A percentile compares a stretch with the other conserved stretches of the same genome.
These are phyloP conservation scores for Artemisia tridentata DNA, from an alignment of 129 eudicot genomes.

Conservation along the genomic window DNA sequence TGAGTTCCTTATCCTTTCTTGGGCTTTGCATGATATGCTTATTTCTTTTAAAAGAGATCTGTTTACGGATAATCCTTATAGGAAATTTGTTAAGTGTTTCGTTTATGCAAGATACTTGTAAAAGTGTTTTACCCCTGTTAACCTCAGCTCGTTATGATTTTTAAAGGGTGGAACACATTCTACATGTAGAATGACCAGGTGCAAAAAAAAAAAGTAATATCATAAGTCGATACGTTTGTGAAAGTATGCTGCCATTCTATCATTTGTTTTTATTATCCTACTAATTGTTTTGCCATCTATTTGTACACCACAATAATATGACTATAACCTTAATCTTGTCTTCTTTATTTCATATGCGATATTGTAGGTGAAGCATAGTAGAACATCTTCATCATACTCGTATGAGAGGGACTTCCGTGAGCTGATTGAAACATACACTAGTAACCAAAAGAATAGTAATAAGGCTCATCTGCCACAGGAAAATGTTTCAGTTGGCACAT, in stretches of 20 bases:
- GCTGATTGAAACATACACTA: conserved; percentile 53
- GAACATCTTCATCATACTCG: conserved; percentile 50
- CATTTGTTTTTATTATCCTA: neutral
- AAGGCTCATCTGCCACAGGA: conserved; percentile 8
- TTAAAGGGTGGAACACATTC: no score
- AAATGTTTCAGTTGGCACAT: no score
- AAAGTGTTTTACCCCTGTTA: no score
- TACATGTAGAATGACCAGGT: no score
- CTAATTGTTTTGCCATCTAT: neutral
- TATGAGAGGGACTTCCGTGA: conserved; percentile 68
- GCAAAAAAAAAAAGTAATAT: no score
- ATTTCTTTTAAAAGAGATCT: conserved; percentile 16
- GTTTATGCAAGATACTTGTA: no score
- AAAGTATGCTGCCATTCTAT: no score
- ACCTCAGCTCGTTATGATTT: no score
- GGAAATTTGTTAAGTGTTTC: no score
- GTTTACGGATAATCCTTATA: neutral
- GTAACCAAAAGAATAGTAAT: conserved; percentile 27
- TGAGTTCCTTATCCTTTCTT: conserved; percentile 31
- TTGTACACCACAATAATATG: no score
- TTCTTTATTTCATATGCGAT: conserved; percentile 13
- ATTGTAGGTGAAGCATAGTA: conserved; percentile 76
- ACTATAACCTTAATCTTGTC: neutral
- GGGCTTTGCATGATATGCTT: conserved; percentile 22
- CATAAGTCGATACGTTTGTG: no score